Base-by-base conservation (phyloP, 345 rosid species). In the Bretschneidera sinensis region DNA sequence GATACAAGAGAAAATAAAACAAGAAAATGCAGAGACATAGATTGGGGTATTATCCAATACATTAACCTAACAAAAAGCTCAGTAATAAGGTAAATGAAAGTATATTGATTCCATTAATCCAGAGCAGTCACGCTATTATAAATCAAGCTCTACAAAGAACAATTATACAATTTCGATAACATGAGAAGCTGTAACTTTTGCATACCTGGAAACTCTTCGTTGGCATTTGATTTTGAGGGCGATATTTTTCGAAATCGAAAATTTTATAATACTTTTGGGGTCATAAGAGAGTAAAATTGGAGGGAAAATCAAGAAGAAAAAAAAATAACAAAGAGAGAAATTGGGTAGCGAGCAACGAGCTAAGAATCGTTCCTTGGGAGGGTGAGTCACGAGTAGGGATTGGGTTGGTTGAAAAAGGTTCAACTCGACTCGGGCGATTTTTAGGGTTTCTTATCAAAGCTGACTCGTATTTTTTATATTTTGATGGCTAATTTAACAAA, bases 401-500 rank as follows among this genome's bases (percentile, higher is more conserved):
- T 55, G 71, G 65, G 59, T 55, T 71, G 67, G 71, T 60, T 66
- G 52, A 62, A 55, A 25, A 35, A 34, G 68, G 63, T 54, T 59
- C 59, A 63, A 68, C 73, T 68, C 73, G 69, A 68, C 69, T 68
- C 77, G 77, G 73, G 9, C 77, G 66, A 67, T 68, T 73, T 68
- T 64, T 72, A 67, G 73, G 72, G 77, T 59, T 73, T 68, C 69
- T 54, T 35, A 55, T 33, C 49, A 65, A 17, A 57, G n/a, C 76
- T 66, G 68, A 72, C 72, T 73, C 77, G 77, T 63, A 21, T 0
- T 45, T 17, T 11, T 45, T 11, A 11, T 13, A 45, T 45, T 45
- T 45, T 45, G 49, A 45, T 2, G 16, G 10, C 10, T 45, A 2
- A 11, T 4, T 45, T 4, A 45, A 11, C n/a, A n/a, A n/a, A n/a